Evolutionary conservation across 768 basidiomycete species (phyloP).

Genomic region (Lactarius indigo): DNA sequence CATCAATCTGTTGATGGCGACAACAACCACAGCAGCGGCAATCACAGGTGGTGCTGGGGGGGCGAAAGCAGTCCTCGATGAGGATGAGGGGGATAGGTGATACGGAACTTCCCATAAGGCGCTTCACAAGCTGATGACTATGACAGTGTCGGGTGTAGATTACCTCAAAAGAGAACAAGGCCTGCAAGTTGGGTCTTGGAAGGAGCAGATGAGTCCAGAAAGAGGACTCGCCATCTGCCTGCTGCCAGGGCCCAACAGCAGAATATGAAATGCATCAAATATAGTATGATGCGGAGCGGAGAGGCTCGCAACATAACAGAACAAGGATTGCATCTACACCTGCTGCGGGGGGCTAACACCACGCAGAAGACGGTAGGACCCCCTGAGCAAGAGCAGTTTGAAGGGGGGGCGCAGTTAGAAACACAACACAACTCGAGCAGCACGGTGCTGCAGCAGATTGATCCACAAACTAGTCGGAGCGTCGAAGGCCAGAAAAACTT

Average conservation of each 20-base stretch:
- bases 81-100: not conserved
- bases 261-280: not conserved
- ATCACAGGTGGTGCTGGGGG: not conserved
- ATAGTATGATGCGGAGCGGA: constrained; percentile 1
- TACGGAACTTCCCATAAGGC: not conserved
- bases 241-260: not conserved
- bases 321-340: not conserved
- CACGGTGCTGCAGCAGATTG: not conserved
- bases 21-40: not conserved
- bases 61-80: not conserved
- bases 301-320: not conserved
- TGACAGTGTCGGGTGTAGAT: not conserved
- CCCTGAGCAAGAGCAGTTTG: not conserved
- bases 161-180: not conserved
- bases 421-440: not conserved
- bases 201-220: not conserved
- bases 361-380: not conserved
- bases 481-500: not conserved
- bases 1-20: not conserved
- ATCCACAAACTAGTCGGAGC: not conserved
- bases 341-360: not conserved
- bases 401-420: not conserved
- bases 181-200: not conserved
- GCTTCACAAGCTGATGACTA: not conserved
- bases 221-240: not conserved